Evolutionary conservation across 768 basidiomycete genomes (phyloP).

Genomic region (Candolleomyces eurysporus): DNA sequence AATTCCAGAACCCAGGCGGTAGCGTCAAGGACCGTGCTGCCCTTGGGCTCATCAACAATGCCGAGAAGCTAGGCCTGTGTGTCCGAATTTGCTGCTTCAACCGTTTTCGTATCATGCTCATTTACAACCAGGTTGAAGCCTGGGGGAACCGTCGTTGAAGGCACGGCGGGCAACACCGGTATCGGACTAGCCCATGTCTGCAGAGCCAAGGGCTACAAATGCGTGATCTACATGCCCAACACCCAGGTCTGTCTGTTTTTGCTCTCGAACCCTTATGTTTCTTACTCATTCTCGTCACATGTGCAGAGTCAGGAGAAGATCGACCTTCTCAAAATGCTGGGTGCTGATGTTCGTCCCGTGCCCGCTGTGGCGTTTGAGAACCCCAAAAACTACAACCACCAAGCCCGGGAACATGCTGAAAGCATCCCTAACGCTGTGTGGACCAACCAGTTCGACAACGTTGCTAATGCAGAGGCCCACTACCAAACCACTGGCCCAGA

Average conservation of each 20-base stretch:
- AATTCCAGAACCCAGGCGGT: slow-evolving; percentile 98
- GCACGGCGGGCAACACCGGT: slow-evolving; percentile 97
- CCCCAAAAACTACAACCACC: slow-evolving; percentile 96
- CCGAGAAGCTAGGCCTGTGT: slow-evolving; percentile 80
- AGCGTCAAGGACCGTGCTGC: slow-evolving; percentile 98
- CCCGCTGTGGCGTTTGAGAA: slow-evolving; percentile 97
- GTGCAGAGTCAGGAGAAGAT: slow-evolving; percentile 96
- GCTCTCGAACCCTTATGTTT: neutral
- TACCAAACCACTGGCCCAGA: slow-evolving; percentile 93
- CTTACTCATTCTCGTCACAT: neutral
- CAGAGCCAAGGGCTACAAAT: slow-evolving; percentile 88
- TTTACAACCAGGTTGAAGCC: slow-evolving; percentile 60
- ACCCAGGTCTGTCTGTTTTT: slow-evolving; percentile 57
- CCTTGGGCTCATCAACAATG: slow-evolving; percentile 80
- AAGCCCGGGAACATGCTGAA: slow-evolving; percentile 85
- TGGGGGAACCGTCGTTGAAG: slow-evolving; percentile 97
- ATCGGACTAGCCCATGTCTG: slow-evolving; percentile 96
- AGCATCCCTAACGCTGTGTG: slow-evolving; percentile 79
- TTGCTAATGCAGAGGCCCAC: slow-evolving; percentile 85
- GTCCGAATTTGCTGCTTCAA: slow-evolving; percentile 24
- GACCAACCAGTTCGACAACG: slow-evolving; percentile 99
- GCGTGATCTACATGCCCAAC: slow-evolving; percentile 99
- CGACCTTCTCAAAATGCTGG: slow-evolving; percentile 94
- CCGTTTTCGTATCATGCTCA: neutral
- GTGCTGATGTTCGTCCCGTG: slow-evolving; percentile 94